Conservation (phyloP, 2,329 filamentous ascomycete genomes). For the Blumeria hordei region DNA sequence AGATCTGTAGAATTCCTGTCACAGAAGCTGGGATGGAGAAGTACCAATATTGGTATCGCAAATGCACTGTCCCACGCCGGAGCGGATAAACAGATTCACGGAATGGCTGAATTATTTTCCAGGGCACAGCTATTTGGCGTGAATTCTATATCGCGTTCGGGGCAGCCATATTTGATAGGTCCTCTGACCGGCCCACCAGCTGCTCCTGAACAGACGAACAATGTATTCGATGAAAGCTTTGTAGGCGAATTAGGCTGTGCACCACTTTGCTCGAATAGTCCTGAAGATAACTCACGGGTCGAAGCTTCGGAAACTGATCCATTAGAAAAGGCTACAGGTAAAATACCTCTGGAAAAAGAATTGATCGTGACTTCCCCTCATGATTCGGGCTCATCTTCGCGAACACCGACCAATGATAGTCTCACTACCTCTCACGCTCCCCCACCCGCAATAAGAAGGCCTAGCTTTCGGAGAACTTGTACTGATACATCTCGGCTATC, state of each 20-base stretch:
- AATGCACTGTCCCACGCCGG: conserved; percentile 62
- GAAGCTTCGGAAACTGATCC: background rate
- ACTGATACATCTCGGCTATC: conserved; percentile 58
- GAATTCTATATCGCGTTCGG: conserved; percentile 30
- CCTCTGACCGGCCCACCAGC: conserved; percentile 64
- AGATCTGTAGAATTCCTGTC: conserved; percentile 84
- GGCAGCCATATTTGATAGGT: conserved; percentile 24
- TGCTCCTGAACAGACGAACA: conserved; percentile 35
- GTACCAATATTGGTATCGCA: conserved; percentile 49
- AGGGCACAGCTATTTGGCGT: conserved; percentile 56
- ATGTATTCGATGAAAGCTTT: conserved; percentile 72
- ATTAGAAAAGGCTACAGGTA: background rate
- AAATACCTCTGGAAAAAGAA: conserved; percentile 7
- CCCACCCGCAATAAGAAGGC: conserved; percentile 32
- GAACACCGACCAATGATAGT: conserved; percentile 31
- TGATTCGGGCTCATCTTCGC: conserved; percentile 25
- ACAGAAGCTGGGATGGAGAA: conserved; percentile 58
- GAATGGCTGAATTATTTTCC: conserved; percentile 71
- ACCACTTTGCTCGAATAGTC: conserved; percentile 15
- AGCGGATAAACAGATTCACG: conserved; percentile 69
- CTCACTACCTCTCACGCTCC: conserved; percentile 26
- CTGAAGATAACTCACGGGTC: background rate
- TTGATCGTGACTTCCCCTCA: conserved; percentile 7
- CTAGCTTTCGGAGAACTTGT: conserved; percentile 61
- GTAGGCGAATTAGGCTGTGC: conserved; percentile 27